These are phyloP conservation scores for Teratosphaeria gauchensis DNA, from an alignment of 2,329 filamentous ascomycete genomes.

Conservation along the genomic window DNA sequence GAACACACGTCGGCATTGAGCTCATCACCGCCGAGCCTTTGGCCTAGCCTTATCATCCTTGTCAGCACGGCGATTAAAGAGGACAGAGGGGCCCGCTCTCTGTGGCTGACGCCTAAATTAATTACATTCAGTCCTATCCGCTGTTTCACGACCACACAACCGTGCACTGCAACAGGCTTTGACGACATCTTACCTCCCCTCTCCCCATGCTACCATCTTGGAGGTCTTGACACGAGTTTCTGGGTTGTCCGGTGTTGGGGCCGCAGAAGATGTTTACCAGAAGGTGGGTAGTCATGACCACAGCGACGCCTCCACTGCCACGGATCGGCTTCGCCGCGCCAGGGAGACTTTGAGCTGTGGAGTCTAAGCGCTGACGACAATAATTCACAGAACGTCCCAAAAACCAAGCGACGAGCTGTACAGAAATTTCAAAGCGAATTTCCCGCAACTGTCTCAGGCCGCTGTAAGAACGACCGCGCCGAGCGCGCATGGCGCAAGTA, in stretches of 20 bases:
- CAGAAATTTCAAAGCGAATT: slow-evolving; percentile 72
- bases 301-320: not conserved
- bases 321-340: not conserved
- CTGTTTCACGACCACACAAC: not conserved
- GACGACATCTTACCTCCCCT: not conserved
- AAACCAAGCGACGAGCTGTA: slow-evolving; percentile 81
- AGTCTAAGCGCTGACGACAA: not conserved
- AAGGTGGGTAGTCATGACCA: not conserved
- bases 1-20: not conserved
- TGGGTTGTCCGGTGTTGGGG: not conserved
- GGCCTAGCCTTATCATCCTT: not conserved
- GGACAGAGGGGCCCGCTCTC: not conserved
- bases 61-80: not conserved
- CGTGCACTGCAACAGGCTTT: not conserved
- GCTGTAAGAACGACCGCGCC: slow-evolving; percentile 40
- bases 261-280: not conserved
- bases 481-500: slow-evolving; percentile 27
- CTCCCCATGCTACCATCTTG: not conserved
- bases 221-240: not conserved
- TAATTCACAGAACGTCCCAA: slow-evolving; percentile 49
- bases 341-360: not conserved
- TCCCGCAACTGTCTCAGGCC: slow-evolving; percentile 55
- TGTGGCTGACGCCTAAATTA: not conserved
- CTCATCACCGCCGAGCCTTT: not conserved
- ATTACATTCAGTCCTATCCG: not conserved